phyloP scores from a whole-genome alignment of 768 basidiomycete genomes.

The Nevesoporus exiguus region DNA sequence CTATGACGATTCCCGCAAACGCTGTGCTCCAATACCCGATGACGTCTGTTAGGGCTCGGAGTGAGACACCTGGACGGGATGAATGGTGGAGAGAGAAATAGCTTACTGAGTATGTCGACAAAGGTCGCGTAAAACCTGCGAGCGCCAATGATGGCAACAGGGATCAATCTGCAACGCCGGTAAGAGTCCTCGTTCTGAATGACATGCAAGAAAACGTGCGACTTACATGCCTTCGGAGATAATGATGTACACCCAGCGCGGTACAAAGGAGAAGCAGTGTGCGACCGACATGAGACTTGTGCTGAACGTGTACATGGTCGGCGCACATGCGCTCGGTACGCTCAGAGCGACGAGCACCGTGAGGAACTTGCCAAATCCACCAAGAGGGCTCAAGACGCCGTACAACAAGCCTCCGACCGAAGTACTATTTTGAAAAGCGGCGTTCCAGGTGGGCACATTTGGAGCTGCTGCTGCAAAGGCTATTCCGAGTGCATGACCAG shows the following conservation, averaged over 20 bases:
- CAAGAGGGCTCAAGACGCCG: constrained; percentile 35
- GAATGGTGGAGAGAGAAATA: neutral
- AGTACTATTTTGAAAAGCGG: constrained; percentile 38
- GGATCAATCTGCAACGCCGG: constrained; percentile 36
- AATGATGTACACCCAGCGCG: constrained; percentile 36
- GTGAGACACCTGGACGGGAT: neutral
- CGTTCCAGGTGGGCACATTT: constrained; percentile 37
- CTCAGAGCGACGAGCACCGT: constrained; percentile 50
- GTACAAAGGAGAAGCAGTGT: neutral
- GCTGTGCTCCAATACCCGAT: constrained; percentile 45
- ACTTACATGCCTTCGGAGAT: constrained; percentile 44
- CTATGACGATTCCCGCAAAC: constrained; percentile 38
- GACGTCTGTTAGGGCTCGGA: constrained; percentile 12
- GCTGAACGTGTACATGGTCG: constrained; percentile 55
- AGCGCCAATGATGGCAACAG: constrained; percentile 47
- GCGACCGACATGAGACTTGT: constrained; percentile 42
- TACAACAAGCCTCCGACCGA: constrained; percentile 45
- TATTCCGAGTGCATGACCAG: constrained; percentile 42
- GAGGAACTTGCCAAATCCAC: constrained; percentile 46
- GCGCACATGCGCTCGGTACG: constrained; percentile 53
- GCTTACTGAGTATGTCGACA: neutral
- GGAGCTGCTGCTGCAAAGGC: constrained; percentile 43
- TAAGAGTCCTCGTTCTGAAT: neutral
- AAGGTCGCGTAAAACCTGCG: constrained; percentile 28
- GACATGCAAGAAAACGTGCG: neutral